Base-by-base conservation (phyloP, 495 filamentous ascomycete genomes). In the Zalerion maritima region DNA sequence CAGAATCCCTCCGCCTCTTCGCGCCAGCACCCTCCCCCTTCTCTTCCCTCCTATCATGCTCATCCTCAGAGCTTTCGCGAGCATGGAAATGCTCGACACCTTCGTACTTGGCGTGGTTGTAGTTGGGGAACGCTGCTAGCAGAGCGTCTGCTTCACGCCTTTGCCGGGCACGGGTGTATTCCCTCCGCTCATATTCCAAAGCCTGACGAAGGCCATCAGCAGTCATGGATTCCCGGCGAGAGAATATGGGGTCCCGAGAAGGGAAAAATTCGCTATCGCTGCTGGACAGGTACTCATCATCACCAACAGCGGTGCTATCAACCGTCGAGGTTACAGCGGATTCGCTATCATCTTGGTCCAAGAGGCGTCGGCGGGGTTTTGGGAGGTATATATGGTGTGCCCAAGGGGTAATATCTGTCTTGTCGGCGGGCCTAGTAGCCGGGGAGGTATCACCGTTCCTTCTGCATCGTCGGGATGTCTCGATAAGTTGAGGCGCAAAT, bases 151-250 rank as follows among this genome's bases (percentile, higher is more conserved):
- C 46, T 31, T 65, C 45, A 38, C 45, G 41, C 38, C 43, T 28
- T 31, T 30, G 25, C 41, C 43, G 16, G 47, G 54, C 53, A 73
- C 59, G 21, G 54, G 60, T 39, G 66, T 77, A 43, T 76, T 73
- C 60, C 2, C 75, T 63, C 4, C 58, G 61, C 35, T 78, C 69
- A 38, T 78, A 23, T 7, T 11, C 67, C 14, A 58, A 52, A 37
- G 73, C 66, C 29, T 69, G 59, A 39, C 80, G 80, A 3, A 74
- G 73, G 36, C 75, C 81, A 5, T 74, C 78, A 14, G 74, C 76
- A 38, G 78, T 50, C 3, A 73, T 67, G 51, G 78, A 74, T 11
- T 81, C 76, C 24, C 64, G 60, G n/a, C n/a, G n/a, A n/a, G n/a
- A n/a, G n/a, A n/a, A n/a, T n/a, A n/a, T n/a, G n/a, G n/a, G n/a